Evolutionary conservation across 352 stramenopile species (phyloP).

Genomic region (Phytopythium cucurbitacearum): DNA sequence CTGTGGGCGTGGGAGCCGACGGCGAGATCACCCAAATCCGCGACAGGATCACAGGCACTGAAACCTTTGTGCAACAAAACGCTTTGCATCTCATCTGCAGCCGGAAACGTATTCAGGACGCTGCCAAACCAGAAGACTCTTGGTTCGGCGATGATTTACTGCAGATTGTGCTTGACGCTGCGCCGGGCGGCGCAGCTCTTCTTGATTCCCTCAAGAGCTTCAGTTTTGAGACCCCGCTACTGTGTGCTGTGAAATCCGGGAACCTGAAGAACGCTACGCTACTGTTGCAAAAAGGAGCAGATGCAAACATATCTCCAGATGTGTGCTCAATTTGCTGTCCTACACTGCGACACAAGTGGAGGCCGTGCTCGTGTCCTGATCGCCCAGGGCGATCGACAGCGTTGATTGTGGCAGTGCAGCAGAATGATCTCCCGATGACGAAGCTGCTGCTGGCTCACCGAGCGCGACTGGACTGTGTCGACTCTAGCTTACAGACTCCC

Average conservation of each 20-base stretch:
- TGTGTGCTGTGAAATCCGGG: slow-evolving; percentile 43
- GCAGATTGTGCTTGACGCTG: slow-evolving; percentile 26
- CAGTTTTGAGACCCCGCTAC: slow-evolving; percentile 47
- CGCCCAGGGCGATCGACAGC: slow-evolving; percentile 19
- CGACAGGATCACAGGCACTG: slow-evolving; percentile 12
- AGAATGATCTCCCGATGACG: slow-evolving; percentile 33
- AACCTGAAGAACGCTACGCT: slow-evolving; percentile 26
- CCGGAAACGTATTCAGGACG: slow-evolving; percentile 26
- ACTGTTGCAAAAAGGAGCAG: slow-evolving; percentile 28
- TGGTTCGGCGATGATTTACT: slow-evolving; percentile 56
- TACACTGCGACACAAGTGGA: not conserved
- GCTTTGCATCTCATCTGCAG: slow-evolving; percentile 43
- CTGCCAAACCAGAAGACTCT: slow-evolving; percentile 16
- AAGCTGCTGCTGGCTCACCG: slow-evolving; percentile 27
- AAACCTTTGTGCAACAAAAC: slow-evolving; percentile 18
- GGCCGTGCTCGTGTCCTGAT: not conserved
- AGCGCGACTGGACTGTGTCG: no score
- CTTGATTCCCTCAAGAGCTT: slow-evolving; percentile 17
- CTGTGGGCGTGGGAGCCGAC: slow-evolving; percentile 13
- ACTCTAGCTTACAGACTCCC: no score
- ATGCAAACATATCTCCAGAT: slow-evolving; percentile 48
- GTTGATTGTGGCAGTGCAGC: slow-evolving; percentile 32
- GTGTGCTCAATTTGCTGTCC: slow-evolving; percentile 30
- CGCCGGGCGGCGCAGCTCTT: slow-evolving; percentile 10
- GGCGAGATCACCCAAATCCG: not conserved